phyloP scores from a whole-genome alignment of 2,329 filamentous ascomycete species.

The Thelonectria discophora region DNA sequence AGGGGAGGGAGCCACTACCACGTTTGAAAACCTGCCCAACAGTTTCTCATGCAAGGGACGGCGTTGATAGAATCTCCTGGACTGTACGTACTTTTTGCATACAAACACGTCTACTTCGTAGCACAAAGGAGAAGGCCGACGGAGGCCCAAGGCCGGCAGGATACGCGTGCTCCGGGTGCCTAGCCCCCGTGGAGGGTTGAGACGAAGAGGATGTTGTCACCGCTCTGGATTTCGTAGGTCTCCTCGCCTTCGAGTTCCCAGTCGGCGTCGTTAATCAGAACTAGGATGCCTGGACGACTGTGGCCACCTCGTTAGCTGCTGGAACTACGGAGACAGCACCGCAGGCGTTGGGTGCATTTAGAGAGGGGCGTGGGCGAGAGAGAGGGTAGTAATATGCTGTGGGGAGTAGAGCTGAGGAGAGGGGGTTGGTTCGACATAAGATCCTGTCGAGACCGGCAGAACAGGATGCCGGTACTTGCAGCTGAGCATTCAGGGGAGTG shows the following conservation, averaged over 20 bases:
- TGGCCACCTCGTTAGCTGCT: conserved; percentile 42
- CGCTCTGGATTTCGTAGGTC: conserved; percentile 80
- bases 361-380: conserved; percentile 15
- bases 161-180: conserved; percentile 13
- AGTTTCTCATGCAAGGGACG: conserved; percentile 38
- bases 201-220: conserved; percentile 93
- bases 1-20: no score
- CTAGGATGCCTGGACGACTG: conserved; percentile 93
- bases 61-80: conserved; percentile 12
- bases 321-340: conserved; percentile 15
- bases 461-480: conserved; percentile 25
- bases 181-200: conserved; percentile 95
- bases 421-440: conserved; percentile 9
- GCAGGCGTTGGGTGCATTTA: conserved; percentile 8
- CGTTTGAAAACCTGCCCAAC: conserved; percentile 20
- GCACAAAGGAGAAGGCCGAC: conserved; percentile 16
- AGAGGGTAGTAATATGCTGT: neutral
- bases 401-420: neutral
- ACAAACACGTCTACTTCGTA: conserved; percentile 17
- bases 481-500: conserved; percentile 33
- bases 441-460: conserved; percentile 14
- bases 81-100: no score
- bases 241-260: conserved; percentile 98
- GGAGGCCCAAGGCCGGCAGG: conserved; percentile 22
- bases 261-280: conserved; percentile 96